A percentile compares a stretch with the other conserved stretches of the same genome.
phyloP scores from a whole-genome alignment of 1,284 basidiomycete species.

The Ganoderma multipileum region DNA sequence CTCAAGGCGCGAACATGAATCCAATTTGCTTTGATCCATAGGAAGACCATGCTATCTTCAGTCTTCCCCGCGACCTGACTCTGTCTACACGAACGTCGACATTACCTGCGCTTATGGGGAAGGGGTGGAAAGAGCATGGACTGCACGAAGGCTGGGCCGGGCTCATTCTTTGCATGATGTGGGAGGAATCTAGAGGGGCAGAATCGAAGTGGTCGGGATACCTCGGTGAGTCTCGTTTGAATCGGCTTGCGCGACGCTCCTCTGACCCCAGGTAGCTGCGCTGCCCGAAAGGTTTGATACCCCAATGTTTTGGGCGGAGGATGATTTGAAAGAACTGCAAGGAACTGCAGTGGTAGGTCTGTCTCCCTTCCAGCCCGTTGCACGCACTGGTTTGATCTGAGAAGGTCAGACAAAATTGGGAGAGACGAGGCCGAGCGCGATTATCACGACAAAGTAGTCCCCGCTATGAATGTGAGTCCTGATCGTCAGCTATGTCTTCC shows the following conservation, averaged over 20 bases:
- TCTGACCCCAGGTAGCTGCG: constrained; percentile 45
- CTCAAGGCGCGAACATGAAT: neutral
- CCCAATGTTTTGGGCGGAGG: constrained; percentile 92
- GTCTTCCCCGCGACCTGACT: constrained; percentile 80
- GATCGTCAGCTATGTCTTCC: neutral
- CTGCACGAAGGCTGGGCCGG: constrained; percentile 85
- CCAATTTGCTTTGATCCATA: constrained; percentile 38
- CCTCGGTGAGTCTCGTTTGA: constrained; percentile 55
- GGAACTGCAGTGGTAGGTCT: constrained; percentile 89
- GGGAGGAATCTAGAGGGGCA: constrained; percentile 74
- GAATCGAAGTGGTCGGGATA: constrained; percentile 75
- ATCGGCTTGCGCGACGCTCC: neutral
- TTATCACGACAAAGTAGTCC: constrained; percentile 71
- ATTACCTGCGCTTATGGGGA: constrained; percentile 66
- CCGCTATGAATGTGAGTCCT: constrained; percentile 65
- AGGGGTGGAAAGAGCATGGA: constrained; percentile 64
- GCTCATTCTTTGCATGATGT: constrained; percentile 95
- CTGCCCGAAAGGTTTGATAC: constrained; percentile 85
- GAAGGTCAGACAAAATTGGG: constrained; percentile 82
- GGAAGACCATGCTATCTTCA: constrained; percentile 82
- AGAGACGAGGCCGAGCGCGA: constrained; percentile 83
- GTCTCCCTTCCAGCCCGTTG: constrained; percentile 39
- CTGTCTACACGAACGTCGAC: constrained; percentile 82
- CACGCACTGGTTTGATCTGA: constrained; percentile 1
- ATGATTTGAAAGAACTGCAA: constrained; percentile 78